Evolutionary conservation across 306 rosid genomes (phyloP).

Genomic region (Vigna trinervia): DNA sequence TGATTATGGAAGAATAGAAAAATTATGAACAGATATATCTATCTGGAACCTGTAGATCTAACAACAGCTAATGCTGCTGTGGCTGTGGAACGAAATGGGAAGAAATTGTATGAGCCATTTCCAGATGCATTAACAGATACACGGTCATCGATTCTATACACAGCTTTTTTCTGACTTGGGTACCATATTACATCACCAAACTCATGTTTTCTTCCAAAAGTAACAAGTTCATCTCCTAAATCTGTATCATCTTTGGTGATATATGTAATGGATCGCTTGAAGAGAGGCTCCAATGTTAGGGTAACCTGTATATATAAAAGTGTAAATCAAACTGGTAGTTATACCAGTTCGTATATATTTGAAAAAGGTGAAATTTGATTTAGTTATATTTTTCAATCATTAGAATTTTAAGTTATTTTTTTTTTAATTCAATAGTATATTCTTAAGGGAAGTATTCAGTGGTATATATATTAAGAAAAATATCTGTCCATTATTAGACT

Average conservation of each 20-base stretch:
- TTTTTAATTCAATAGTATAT: no score
- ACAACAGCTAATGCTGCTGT: constrained; percentile 34
- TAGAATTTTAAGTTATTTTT: no score
- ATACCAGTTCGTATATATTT: no score
- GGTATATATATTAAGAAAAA: no score
- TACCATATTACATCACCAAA: constrained; percentile 71
- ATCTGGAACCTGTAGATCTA: constrained; percentile 50
- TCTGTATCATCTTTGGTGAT: constrained; percentile 52
- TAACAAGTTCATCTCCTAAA: constrained; percentile 57
- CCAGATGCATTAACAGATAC: constrained; percentile 52
- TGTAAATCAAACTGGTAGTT: no score
- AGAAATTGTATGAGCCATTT: constrained; percentile 58
- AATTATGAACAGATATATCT: neutral
- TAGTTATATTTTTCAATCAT: no score
- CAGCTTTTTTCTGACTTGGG: constrained; percentile 61
- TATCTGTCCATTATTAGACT: no score
- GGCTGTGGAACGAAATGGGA: constrained; percentile 54
- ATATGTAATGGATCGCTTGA: constrained; percentile 66
- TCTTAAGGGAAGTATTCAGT: no score
- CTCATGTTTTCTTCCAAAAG: constrained; percentile 64
- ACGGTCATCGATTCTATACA: constrained; percentile 64
- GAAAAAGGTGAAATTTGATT: no score
- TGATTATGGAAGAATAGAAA: no score
- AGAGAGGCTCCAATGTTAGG: constrained; percentile 58
- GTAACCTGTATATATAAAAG: constrained; percentile 56